Base-by-base conservation (phyloP, 345 rosid species). In the Dipteronia dyeriana region DNA sequence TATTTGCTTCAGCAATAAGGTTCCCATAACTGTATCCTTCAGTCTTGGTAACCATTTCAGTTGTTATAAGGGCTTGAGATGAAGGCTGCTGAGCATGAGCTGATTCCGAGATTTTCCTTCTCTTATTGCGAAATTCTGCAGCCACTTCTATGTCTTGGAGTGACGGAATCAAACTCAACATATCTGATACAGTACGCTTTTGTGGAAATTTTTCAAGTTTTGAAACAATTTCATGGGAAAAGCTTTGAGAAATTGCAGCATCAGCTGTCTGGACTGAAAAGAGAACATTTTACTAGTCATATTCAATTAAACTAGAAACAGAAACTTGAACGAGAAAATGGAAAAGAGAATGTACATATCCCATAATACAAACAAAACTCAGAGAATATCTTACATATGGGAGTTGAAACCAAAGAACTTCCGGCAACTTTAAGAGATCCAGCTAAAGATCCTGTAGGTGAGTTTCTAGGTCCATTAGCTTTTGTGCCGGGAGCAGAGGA, bases 1-100 rank as follows among this genome's bases (percentile, higher is more conserved):
- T 97, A 82, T 90, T 97, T 80, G 97, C 97, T 88, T 94, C 99
- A 75, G 97, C 91, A 79, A 94, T 81, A 81, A 97, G 97, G 80
- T 82, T 76, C 41, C 91, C 96, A 65, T 90, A 96, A 86, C 91
- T 91, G 84, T 82, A 90, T 71, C 84, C 89, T 80, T 80, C 82
- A 74, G 72, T 75, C 83, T 89, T 91, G 59, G 86, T 79, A 67
- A 80, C 66, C 69, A 79, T 66, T 81, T 86, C 91, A n/a, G 81
- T 73, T 71, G 87, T 76, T 22, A 82, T 49, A 85, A 83, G 79
- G 11, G 79, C 71, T 56, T 83, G 83, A 17, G 90, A 81, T 51
- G 85, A 80, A 81, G 87, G 82, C 82, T 79, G 81, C 85, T 83
- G 87, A 77, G 68, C 71, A 25, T 73, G 65, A 68, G 78, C 70